These are phyloP conservation scores for Pythium coloratum DNA, from an alignment of 352 stramenopile genomes.

Conservation along the genomic window DNA sequence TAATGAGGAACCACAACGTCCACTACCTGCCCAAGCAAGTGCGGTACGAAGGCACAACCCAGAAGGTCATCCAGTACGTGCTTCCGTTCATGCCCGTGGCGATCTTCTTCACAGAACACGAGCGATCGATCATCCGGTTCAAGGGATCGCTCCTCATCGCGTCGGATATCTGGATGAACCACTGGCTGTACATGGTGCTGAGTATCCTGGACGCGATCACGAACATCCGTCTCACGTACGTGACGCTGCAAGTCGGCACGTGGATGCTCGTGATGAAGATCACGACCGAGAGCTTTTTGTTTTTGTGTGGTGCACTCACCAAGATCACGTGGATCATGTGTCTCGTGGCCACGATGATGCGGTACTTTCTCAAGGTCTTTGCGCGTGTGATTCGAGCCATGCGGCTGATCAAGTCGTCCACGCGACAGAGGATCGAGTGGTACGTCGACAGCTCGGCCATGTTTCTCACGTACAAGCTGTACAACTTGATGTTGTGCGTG, in stretches of 20 bases:
- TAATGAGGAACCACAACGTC: conserved; percentile 40
- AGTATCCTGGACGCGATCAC: conserved; percentile 55
- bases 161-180: conserved; percentile 70
- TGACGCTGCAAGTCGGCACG: conserved; percentile 50
- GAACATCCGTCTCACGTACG: conserved; percentile 54
- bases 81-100: conserved; percentile 48
- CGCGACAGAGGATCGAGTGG: conserved; percentile 46
- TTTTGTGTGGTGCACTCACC: conserved; percentile 51
- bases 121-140: conserved; percentile 46
- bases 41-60: conserved; percentile 29
- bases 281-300: conserved; percentile 60
- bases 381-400: conserved; percentile 39
- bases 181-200: conserved; percentile 65
- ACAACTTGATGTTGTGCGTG: conserved; percentile 55
- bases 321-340: conserved; percentile 70
- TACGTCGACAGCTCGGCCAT: conserved; percentile 50
- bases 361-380: conserved; percentile 39
- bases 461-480: conserved; percentile 65
- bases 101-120: conserved; percentile 40
- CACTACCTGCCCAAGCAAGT: conserved; percentile 44
- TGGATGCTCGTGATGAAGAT: conserved; percentile 60
- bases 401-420: conserved; percentile 37
- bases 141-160: conserved; percentile 58
- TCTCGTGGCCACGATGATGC: conserved; percentile 39
- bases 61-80: conserved; percentile 39